Conservation (phyloP, 225 moss, liverwort and hornwort genomes). For the Marchantia paleacea region DNA sequence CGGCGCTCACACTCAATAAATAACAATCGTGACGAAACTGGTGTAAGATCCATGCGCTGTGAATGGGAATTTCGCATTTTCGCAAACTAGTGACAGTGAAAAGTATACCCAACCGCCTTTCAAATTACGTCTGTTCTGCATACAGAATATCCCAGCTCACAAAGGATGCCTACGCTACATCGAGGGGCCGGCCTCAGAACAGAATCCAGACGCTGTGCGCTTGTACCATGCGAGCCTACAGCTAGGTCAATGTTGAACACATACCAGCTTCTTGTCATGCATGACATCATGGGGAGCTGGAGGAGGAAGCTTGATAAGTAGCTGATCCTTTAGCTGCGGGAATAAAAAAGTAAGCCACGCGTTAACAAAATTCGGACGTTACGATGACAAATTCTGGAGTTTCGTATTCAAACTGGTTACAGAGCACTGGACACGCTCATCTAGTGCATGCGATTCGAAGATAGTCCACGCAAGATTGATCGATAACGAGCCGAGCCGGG, state of each 20-base stretch:
- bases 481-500: not conserved
- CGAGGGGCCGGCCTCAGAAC: no score
- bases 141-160: not conserved
- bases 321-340: constrained; percentile 27
- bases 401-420: not conserved
- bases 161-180: not conserved
- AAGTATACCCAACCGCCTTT: no score
- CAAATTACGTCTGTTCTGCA: not conserved
- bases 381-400: not conserved
- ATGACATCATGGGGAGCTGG: constrained; percentile 33
- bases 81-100: no score
- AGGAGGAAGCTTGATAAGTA: constrained; percentile 31
- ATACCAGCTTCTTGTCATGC: constrained; percentile 40
- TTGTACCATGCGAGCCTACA: not conserved
- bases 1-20: not conserved
- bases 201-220: not conserved
- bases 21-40: no score
- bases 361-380: not conserved
- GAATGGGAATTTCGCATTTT: not conserved
- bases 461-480: not conserved
- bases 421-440: not conserved
- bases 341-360: not conserved
- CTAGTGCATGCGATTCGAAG: not conserved
- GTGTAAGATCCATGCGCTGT: not conserved
- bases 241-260: not conserved